Base-by-base conservation (phyloP, 768 basidiomycete genomes). In the Lentinula aciculospora region DNA sequence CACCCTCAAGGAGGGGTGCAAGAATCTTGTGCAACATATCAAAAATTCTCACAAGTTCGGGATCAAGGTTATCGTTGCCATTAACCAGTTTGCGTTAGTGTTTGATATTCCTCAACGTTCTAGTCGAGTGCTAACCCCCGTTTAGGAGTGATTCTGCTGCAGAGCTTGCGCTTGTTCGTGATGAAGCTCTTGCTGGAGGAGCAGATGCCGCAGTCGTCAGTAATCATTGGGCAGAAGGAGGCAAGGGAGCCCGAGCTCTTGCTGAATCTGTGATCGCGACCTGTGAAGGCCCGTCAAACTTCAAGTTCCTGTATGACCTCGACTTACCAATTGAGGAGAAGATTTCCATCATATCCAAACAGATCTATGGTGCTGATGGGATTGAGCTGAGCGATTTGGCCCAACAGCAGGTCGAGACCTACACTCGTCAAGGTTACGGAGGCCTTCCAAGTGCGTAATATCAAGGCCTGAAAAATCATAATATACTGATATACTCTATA, bases 181-280 rank as follows among this genome's bases (percentile, higher is more conserved):
- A 88, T 63, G 80, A 88, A 68, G 82, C 95, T 12, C 79, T 94
- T 32, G 80, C 81, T 46, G 91, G 86, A 7, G 96, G 96, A 39
- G 96, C 96, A 19, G 93, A 99, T 70, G 92, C 89, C 54, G 96
- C 96, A 34, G 86, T 98, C 2, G 87, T 97, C 61, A 93, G 90
- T 72, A 96, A 89, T 75, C 97, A 98, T 76, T 99, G 97, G 96
- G 96, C 95, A 19, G 79, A 93, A 65, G 97, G 96, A 65, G 96
- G 96, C 46, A 83, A 83, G 39, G 96, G 97, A 55, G 96, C 96
- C 46, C 80, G 85, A 58, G 85, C 84, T 28, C 84, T 99, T 60
- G 96, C 96, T 15, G 86, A 98, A 67, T 92, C 95, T n/a, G 86
- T 98, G 63, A 80, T 99, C 65, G 75, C 81, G 17, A 85, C 88